A percentile compares a stretch with the other conserved stretches of the same genome.
Conservation (phyloP, 1,139 yeast genomes). For the Magnusiomyces fungicola region DNA sequence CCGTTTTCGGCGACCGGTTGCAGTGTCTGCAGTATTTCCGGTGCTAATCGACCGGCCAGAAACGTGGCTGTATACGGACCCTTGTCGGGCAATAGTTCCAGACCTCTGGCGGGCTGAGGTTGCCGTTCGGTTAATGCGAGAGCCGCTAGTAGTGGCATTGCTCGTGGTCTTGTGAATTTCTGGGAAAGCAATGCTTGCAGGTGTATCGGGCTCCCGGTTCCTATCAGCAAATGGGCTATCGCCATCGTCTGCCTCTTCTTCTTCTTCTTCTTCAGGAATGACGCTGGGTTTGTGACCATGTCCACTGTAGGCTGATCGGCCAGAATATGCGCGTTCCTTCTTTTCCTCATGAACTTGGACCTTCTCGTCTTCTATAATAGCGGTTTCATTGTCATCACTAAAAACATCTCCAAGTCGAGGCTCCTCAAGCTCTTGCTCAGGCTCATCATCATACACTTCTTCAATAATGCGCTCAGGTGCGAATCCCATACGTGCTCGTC, state of each 20-base stretch:
- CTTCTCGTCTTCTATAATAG: no score
- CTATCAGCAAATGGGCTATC: background rate
- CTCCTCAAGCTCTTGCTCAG: background rate
- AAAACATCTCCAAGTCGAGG: no score
- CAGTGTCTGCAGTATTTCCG: background rate
- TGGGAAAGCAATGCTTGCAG: background rate
- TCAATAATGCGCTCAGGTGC: background rate
- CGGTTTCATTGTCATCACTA: no score
- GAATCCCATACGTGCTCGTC: constrained; percentile 7
- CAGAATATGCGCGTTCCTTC: no score
- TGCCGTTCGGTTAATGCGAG: background rate
- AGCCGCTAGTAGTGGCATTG: background rate
- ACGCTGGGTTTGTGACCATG: constrained; percentile 5
- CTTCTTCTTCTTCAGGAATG: constrained; percentile 15
- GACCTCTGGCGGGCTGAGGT: background rate
- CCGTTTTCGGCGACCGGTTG: background rate
- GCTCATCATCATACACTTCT: background rate
- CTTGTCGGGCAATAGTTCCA: background rate
- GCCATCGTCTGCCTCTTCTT: constrained; percentile 12
- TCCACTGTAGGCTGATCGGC: no score
- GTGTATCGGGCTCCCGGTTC: background rate
- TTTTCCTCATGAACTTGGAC: no score
- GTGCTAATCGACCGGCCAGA: background rate
- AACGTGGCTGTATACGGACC: background rate
- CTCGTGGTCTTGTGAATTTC: background rate